Conservation (phyloP, 78 protist species). For the Isochrysis galbana region DNA sequence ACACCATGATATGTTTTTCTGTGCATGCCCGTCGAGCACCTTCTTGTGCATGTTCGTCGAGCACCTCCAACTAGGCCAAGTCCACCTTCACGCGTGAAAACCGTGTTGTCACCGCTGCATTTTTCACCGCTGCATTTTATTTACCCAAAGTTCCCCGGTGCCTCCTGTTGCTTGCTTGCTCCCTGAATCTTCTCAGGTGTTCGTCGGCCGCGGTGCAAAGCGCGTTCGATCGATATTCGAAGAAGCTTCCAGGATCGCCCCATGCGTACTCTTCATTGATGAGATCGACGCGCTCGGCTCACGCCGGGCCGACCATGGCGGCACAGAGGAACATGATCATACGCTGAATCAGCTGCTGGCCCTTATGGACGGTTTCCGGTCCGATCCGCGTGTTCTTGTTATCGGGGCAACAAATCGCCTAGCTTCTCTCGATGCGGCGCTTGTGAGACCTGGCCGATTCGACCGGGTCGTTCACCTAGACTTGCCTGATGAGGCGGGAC, state of each 20-base stretch:
- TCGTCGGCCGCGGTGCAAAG: background rate
- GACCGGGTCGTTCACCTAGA: background rate
- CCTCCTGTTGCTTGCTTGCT: too few species aligned
- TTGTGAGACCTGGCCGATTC: constrained; percentile 18
- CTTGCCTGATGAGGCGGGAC: constrained; percentile 48
- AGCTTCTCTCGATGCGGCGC: constrained; percentile 25
- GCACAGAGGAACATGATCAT: constrained; percentile 16
- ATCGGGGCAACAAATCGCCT: constrained; percentile 16
- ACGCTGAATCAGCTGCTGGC: constrained; percentile 10
- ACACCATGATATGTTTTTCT: too few species aligned
- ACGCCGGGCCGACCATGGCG: constrained; percentile 57
- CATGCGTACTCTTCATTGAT: constrained; percentile 97
- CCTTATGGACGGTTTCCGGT: background rate
- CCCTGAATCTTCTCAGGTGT: too few species aligned
- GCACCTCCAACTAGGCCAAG: too few species aligned
- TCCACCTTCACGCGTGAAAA: too few species aligned
- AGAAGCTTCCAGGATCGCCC: constrained; percentile 41
- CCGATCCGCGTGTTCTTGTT: background rate
- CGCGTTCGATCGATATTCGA: constrained; percentile 6
- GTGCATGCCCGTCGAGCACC: too few species aligned
- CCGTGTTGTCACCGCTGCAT: too few species aligned
- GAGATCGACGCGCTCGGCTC: constrained; percentile 99
- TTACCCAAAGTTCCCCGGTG: too few species aligned
- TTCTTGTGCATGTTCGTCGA: too few species aligned
- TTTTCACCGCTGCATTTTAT: too few species aligned